phyloP scores from a whole-genome alignment of 345 rosid species.

The Lenwebbia sp. region DNA sequence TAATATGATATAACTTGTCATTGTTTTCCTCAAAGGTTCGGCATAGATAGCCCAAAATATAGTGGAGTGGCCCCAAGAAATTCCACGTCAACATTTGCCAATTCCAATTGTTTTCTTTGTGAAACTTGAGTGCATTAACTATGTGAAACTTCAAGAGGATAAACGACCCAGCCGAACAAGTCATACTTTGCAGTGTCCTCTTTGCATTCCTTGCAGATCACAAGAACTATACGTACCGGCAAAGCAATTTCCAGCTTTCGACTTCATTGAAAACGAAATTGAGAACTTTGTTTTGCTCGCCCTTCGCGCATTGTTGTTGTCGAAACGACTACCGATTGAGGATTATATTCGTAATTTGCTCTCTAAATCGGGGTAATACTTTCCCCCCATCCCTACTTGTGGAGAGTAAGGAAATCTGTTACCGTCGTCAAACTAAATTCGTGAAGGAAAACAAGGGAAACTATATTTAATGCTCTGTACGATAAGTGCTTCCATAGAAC shows the following conservation, averaged over 20 bases:
- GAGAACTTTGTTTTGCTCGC: too few species aligned
- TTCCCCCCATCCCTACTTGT: not conserved
- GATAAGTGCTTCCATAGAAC: too few species aligned
- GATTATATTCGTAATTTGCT: not conserved
- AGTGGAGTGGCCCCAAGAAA: too few species aligned
- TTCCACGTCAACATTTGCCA: not conserved
- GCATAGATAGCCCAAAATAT: not conserved
- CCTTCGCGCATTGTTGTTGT: not conserved
- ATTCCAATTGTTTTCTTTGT: not conserved
- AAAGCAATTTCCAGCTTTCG: not conserved
- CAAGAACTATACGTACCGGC: not conserved
- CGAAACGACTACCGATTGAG: not conserved
- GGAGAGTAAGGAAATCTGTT: not conserved
- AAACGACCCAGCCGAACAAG: not conserved
- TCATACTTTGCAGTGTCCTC: not conserved
- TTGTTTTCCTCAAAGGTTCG: not conserved
- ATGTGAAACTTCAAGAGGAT: not conserved
- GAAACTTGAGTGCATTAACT: not conserved
- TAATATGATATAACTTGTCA: not conserved
- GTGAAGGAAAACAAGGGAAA: not conserved
- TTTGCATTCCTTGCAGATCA: not conserved
- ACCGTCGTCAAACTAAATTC: not conserved
- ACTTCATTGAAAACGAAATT: not conserved
- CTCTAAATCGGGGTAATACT: not conserved
- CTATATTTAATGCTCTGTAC: too few species aligned